Base-by-base conservation (phyloP, 768 basidiomycete genomes). In the Mycena leptocephala region DNA sequence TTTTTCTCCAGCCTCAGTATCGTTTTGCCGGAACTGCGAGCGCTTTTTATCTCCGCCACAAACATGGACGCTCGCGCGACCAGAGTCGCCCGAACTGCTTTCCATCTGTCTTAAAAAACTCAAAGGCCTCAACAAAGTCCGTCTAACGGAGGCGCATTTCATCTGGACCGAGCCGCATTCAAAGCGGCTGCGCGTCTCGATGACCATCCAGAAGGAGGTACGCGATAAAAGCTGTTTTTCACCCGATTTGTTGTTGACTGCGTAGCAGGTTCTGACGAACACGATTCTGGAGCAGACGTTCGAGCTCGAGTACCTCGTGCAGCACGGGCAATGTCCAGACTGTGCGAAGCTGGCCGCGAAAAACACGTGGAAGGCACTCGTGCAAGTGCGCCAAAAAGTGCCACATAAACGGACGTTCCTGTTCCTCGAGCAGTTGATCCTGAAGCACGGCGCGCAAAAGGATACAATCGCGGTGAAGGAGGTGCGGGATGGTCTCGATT, bases 151-250 rank as follows among this genome's bases (percentile, higher is more conserved):
- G 76, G 98, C 98, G 2, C 96, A 97, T 77, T 99, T 99, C 84
- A 96, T 99, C 81, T 99, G 98, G 98, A 99, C 98, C 26, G 98
- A 99, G 82, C 98, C 98, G 3, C 98, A 99, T 86, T 97, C 96
- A 46, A 97, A 97, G 82, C 91, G 98, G 43, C 84, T 99, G 76
- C 92, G 96, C 59, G 93, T 99, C 70, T 98, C 98, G 67, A 87
- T 99, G 80, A 98, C 98, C 0, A 97, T 99, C 76, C 98, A 99
- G 87, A 99, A 99, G 88, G 98, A 99, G 90, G 97, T 97, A 58
- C 30, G 92, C 39, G 5, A 2, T 48, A 30, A 66, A 10, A 0
- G 5, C 37, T 4, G 4, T 26, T 39, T 33, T 18, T 18, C 24
- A 3, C 56, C 30, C 43, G 39, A 22, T 39, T 9, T 8, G 33